phyloP scores from a whole-genome alignment of 768 basidiomycete genomes.

The Mycena galopus region DNA sequence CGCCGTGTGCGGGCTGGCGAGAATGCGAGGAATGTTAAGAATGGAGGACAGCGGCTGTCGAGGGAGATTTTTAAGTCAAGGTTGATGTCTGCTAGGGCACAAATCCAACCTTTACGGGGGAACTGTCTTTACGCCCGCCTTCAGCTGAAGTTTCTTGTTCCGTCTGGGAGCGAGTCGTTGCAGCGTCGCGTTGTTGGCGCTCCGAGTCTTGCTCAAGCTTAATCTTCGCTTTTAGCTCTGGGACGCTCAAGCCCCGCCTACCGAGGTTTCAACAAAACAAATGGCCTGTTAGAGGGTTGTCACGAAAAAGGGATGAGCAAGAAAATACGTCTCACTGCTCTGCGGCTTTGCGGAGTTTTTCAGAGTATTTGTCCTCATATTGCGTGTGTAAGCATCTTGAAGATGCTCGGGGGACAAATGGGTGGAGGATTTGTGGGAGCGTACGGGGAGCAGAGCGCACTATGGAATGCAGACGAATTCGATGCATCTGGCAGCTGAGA shows the following conservation, averaged over 20 bases:
- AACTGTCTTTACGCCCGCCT: slow-evolving; percentile 67
- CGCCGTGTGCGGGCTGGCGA: slow-evolving; percentile 76
- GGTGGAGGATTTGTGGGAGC: not conserved
- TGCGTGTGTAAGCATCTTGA: slow-evolving; percentile 23
- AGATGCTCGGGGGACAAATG: not conserved
- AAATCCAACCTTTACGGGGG: slow-evolving; percentile 71
- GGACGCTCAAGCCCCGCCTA: slow-evolving; percentile 61
- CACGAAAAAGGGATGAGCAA: slow-evolving; percentile 27
- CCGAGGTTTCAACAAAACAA: slow-evolving; percentile 11
- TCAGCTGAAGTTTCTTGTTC: slow-evolving; percentile 5
- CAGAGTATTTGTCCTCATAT: slow-evolving; percentile 66
- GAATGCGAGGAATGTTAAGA: slow-evolving; percentile 79
- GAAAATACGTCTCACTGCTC: slow-evolving; percentile 63
- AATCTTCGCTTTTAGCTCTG: slow-evolving; percentile 51
- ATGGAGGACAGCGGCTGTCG: slow-evolving; percentile 84
- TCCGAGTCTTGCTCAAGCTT: slow-evolving; percentile 48
- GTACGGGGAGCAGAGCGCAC: not conserved
- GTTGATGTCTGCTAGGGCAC: not conserved
- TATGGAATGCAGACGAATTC: not conserved
- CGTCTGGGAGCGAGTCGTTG: slow-evolving; percentile 31
- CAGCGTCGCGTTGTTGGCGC: slow-evolving; percentile 38
- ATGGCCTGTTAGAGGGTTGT: slow-evolving; percentile 40
- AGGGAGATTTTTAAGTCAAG: slow-evolving; percentile 14
- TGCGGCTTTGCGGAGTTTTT: slow-evolving; percentile 75
- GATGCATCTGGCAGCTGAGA: no score